phyloP scores from a whole-genome alignment of 2,329 filamentous ascomycete genomes.

The Aspergillus niger region DNA sequence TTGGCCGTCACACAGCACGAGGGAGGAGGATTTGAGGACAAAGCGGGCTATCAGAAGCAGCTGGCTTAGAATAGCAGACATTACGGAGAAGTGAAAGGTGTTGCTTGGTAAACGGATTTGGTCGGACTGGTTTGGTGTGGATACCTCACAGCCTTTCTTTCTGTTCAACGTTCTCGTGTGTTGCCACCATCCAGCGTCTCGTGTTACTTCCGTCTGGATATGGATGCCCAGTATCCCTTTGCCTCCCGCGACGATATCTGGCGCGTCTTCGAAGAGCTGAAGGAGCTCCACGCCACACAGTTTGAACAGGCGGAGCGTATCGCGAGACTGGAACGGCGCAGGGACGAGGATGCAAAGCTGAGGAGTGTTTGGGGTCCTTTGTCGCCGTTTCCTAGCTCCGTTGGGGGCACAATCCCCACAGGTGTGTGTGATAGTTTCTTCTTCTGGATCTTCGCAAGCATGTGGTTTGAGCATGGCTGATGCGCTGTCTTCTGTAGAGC shows the following conservation, averaged over 20 bases:
- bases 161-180: slow-evolving; percentile 1
- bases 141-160: slow-evolving; percentile 1
- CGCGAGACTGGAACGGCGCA: slow-evolving; percentile 61
- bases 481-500: slow-evolving; percentile 56
- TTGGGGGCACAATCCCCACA: slow-evolving; percentile 82
- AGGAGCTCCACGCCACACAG: slow-evolving; percentile 62
- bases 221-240: slow-evolving; percentile 67
- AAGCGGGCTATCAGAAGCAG: slow-evolving; percentile 12
- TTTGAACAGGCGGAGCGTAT: slow-evolving; percentile 64
- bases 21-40: slow-evolving; percentile 32
- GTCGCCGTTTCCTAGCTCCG: slow-evolving; percentile 84
- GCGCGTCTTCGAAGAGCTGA: slow-evolving; percentile 64
- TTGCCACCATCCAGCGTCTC: not conserved
- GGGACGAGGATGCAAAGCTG: slow-evolving; percentile 64
- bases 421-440: slow-evolving; percentile 57
- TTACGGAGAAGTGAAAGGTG: not conserved
- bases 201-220: slow-evolving; percentile 32
- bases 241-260: slow-evolving; percentile 66
- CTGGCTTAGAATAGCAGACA: not conserved
- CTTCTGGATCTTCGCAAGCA: slow-evolving; percentile 5
- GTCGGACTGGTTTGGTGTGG: not conserved
- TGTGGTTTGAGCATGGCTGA: not conserved
- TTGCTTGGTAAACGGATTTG: not conserved
- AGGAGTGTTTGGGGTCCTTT: slow-evolving; percentile 85
- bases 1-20: slow-evolving; percentile 38